phyloP scores from a whole-genome alignment of 176 grass and related monocot species.

The Musa troglodytarum region DNA sequence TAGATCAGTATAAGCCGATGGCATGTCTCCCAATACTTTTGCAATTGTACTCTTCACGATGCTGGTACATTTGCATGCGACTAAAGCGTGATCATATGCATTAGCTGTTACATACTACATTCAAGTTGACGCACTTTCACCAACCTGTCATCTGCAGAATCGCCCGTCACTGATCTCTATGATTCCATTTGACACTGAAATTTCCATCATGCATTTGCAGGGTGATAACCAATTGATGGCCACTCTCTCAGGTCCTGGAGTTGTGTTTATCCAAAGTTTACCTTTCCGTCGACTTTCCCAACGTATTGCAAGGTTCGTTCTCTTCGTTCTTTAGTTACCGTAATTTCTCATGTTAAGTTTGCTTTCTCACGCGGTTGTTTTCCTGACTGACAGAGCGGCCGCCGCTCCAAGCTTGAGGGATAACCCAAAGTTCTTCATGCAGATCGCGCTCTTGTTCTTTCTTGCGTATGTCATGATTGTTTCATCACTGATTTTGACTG shows the following conservation, averaged over 20 bases:
- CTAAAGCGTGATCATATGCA: too few species aligned
- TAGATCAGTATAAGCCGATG: too few species aligned
- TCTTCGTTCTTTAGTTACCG: neutral
- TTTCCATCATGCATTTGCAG: constrained; percentile 29
- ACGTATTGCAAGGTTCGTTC: constrained; percentile 45
- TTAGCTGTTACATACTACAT: neutral
- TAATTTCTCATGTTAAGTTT: neutral
- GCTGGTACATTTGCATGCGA: neutral
- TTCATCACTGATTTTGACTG: constrained; percentile 86
- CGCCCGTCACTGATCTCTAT: neutral
- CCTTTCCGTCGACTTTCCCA: constrained; percentile 76
- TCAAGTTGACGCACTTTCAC: neutral
- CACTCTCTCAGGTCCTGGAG: constrained; percentile 76
- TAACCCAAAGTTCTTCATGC: constrained; percentile 91
- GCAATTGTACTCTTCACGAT: neutral
- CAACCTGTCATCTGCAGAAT: neutral
- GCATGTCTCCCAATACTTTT: too few species aligned
- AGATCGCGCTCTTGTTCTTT: constrained; percentile 87
- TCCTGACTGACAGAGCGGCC: constrained; percentile 16
- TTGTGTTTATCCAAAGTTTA: constrained; percentile 94
- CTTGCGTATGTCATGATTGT: constrained; percentile 90
- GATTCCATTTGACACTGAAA: too few species aligned
- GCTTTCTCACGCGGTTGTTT: neutral
- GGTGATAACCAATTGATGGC: constrained; percentile 60
- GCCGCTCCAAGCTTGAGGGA: constrained; percentile 79